phyloP scores from a whole-genome alignment of 1,139 yeast genomes.

The Suhomyces bolitotheri region DNA sequence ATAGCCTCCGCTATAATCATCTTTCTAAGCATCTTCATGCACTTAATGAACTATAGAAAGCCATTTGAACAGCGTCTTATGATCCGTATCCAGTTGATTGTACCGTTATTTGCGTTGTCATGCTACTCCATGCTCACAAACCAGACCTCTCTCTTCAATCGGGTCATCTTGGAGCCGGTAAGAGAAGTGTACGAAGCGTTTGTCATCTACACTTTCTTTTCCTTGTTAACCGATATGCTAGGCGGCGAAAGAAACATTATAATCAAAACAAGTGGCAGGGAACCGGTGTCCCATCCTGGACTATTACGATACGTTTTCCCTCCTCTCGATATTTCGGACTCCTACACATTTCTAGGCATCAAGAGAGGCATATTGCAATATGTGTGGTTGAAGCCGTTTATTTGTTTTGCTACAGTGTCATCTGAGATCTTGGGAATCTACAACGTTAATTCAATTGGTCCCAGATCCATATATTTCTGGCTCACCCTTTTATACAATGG shows the following conservation, averaged over 20 bases:
- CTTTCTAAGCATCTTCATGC: constrained; percentile 32
- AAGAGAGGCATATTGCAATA: constrained; percentile 90
- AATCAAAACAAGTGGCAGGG: constrained; percentile 68
- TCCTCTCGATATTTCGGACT: constrained; percentile 82
- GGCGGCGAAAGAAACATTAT: constrained; percentile 93
- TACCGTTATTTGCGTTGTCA: constrained; percentile 56
- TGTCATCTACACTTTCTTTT: constrained; percentile 89
- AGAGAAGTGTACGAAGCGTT: constrained; percentile 94
- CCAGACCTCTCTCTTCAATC: constrained; percentile 36
- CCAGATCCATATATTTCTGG: constrained; percentile 61
- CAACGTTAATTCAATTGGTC: constrained; percentile 51
- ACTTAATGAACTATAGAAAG: constrained; percentile 68
- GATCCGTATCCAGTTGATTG: constrained; percentile 73
- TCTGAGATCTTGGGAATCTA: constrained; percentile 53
- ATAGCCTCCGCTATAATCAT: constrained; percentile 36
- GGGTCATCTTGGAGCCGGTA: constrained; percentile 65
- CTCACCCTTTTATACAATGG: constrained; percentile 69
- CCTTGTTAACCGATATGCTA: constrained; percentile 74
- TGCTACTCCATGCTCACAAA: constrained; percentile 55
- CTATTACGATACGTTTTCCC: constrained; percentile 50
- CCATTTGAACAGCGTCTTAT: constrained; percentile 87
- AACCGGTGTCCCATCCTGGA: constrained; percentile 74
- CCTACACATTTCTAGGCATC: constrained; percentile 69
- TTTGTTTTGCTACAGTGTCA: constrained; percentile 58
- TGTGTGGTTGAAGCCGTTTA: constrained; percentile 89